Conservation (phyloP, 2,329 filamentous ascomycete species). For the Aureobasidium melanogenum region DNA sequence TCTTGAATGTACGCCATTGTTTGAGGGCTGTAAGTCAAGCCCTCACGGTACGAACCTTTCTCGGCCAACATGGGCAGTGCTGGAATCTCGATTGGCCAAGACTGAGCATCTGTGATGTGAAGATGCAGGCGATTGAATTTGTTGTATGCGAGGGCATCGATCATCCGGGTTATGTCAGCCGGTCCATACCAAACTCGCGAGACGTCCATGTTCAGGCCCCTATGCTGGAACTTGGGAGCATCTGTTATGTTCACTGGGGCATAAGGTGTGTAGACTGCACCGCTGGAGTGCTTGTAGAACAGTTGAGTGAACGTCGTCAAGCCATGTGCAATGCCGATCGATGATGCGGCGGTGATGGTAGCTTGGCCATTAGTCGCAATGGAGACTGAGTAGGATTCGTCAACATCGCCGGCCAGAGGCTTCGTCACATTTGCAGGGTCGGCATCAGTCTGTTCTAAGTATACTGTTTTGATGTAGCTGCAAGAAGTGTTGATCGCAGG, state of each 20-base stretch:
- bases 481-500: slow-evolving; percentile 40
- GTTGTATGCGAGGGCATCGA: slow-evolving; percentile 68
- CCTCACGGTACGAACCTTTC: slow-evolving; percentile 63
- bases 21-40: slow-evolving; percentile 56
- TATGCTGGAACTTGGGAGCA: slow-evolving; percentile 63
- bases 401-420: slow-evolving; percentile 53
- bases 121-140: slow-evolving; percentile 78
- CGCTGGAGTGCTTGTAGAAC: slow-evolving; percentile 61
- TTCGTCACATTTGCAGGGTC: slow-evolving; percentile 50
- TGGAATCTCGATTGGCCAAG: slow-evolving; percentile 76
- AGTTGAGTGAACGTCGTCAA: slow-evolving; percentile 71
- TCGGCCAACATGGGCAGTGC: slow-evolving; percentile 60
- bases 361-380: slow-evolving; percentile 51
- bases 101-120: slow-evolving; percentile 75
- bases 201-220: slow-evolving; percentile 73
- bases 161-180: slow-evolving; percentile 60
- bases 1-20: slow-evolving; percentile 60
- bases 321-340: slow-evolving; percentile 61
- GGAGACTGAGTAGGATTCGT: slow-evolving; percentile 66
- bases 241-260: slow-evolving; percentile 68
- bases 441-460: slow-evolving; percentile 50
- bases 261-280: slow-evolving; percentile 55
- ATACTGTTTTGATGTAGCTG: slow-evolving; percentile 49
- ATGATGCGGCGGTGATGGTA: slow-evolving; percentile 55
- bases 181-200: slow-evolving; percentile 63